Evolutionary conservation across 2,329 filamentous ascomycete genomes (phyloP), one percentile per base, ranked within the genome.

Genomic region (Diaporthe batatas): DNA sequence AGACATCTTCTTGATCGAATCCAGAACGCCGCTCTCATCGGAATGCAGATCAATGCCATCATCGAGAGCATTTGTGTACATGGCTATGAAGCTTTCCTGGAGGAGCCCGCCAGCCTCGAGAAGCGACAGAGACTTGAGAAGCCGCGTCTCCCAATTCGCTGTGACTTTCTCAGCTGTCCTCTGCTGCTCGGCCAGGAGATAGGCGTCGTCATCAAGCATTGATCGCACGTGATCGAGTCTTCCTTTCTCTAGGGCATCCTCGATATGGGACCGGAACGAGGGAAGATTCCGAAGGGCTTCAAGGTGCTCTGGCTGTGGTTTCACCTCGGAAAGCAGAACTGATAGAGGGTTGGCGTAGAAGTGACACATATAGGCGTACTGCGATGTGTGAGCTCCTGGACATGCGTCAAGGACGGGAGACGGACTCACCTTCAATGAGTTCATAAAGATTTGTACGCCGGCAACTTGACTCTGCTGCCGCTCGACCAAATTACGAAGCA

Each of bases 351-450:
- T 96, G 51, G 92, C 92, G 77, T 94, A 96, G 78, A 94, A 96
- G 79, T 95, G 93, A 72, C 92, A 94, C 93, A 97, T 95, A 79
- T 95, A 94, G 0, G 92, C 90, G 82, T 96, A 96, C 89, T 94
- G 16, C 53, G 32, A 55, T 8, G 70, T 68, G 74, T 84, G 74
- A 79, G 77, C 67, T 55, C 71, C 73, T 74, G 58, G 32, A 18
- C 14, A 59, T 21, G 42, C n/a, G 18, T 54, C 12, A 54, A 58
- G 34, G 44, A 10, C 6, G 16, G 23, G 42, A 16, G 7, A 14
- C 34, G 32, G 25, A 69, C 80, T 76, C 80, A 91, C 91, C 85
- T 93, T 93, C 2, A 95, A 78, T 14, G 92, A 91, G 78, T 90
- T 90, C 62, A 92, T 86, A 78, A 96, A 93, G 11, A 90, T 89